Conservation (phyloP, 176 grass and related monocot genomes). For the Hyparrhenia diplandra region DNA sequence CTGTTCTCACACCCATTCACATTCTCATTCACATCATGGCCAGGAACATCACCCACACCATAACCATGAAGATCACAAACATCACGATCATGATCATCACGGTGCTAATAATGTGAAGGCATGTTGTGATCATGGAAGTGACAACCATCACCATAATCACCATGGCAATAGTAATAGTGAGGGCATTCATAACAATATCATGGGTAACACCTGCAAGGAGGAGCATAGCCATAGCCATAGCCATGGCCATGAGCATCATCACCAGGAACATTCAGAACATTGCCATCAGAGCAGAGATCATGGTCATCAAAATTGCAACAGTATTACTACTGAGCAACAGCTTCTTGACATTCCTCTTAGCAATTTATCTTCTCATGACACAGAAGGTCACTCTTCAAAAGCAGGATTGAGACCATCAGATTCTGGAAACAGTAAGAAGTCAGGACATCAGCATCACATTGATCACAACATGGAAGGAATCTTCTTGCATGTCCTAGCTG, state of each 20-base stretch:
- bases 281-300: constrained; percentile 39
- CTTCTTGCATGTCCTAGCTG: constrained; percentile 96
- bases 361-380: constrained; percentile 28
- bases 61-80: constrained; percentile 35
- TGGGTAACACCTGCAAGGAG: constrained; percentile 14
- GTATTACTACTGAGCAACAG: constrained; percentile 6
- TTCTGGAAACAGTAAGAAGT: constrained; percentile 28
- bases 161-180: neutral
- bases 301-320: constrained; percentile 34
- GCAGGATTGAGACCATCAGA: constrained; percentile 11
- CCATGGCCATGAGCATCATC: constrained; percentile 59
- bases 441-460: constrained; percentile 49
- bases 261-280: constrained; percentile 37
- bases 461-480: constrained; percentile 99
- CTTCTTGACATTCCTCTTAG: constrained; percentile 32
- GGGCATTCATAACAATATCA: constrained; percentile 13
- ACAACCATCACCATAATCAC: constrained; percentile 27
- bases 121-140: constrained; percentile 38
- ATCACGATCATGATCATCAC: constrained; percentile 27
- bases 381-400: constrained; percentile 30
- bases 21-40: constrained; percentile 14
- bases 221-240: constrained; percentile 35
- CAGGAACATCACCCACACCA: constrained; percentile 16
- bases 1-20: constrained; percentile 41
- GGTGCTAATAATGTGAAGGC: constrained; percentile 22